Percentiles rank a stretch among this genome's conserved stretches.
phyloP scores from a whole-genome alignment of 2,329 filamentous ascomycete species.

The Exophiala phaeomuriformis region DNA sequence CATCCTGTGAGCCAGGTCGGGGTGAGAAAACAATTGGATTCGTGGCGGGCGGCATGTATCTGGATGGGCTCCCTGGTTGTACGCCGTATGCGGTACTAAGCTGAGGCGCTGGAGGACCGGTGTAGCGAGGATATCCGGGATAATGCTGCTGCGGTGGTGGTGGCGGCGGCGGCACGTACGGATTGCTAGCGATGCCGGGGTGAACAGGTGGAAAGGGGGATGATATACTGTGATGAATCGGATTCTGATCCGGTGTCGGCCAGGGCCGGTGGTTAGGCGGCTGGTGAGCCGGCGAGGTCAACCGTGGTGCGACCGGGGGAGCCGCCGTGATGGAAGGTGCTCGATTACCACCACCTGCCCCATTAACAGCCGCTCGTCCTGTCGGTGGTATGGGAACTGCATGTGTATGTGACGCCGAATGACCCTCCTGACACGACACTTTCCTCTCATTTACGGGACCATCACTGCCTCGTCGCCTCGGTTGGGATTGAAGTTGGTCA shows the following conservation, averaged over 20 bases:
- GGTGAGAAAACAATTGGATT: constrained; percentile 12
- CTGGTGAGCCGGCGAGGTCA: constrained; percentile 18
- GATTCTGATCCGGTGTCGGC: constrained; percentile 22
- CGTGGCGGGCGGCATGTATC: constrained; percentile 11
- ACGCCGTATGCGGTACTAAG: background rate
- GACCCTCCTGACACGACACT: constrained; percentile 3
- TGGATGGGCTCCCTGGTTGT: constrained; percentile 6
- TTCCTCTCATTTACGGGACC: constrained; percentile 12
- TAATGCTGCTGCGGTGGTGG: constrained; percentile 1
- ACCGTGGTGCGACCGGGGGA: constrained; percentile 14
- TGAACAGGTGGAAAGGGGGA: constrained; percentile 22
- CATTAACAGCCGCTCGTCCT: constrained; percentile 3
- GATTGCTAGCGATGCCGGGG: constrained; percentile 15
- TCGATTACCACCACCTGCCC: constrained; percentile 1
- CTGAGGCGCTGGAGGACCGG: background rate
- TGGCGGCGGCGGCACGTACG: constrained; percentile 6
- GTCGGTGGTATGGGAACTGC: constrained; percentile 6
- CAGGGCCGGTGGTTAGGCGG: constrained; percentile 22
- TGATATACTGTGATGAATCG: constrained; percentile 22
- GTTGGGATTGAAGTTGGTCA: constrained; percentile 16
- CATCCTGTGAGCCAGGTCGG: constrained; percentile 24
- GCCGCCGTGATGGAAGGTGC: constrained; percentile 15
- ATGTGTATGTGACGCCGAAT: constrained; percentile 7
- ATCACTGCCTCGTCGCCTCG: constrained; percentile 15
- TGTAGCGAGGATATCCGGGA: constrained; percentile 10